Evolutionary conservation across 768 basidiomycete species (phyloP), one percentile per base, ranked within the genome.

Genomic region (Auricularia sp.): DNA sequence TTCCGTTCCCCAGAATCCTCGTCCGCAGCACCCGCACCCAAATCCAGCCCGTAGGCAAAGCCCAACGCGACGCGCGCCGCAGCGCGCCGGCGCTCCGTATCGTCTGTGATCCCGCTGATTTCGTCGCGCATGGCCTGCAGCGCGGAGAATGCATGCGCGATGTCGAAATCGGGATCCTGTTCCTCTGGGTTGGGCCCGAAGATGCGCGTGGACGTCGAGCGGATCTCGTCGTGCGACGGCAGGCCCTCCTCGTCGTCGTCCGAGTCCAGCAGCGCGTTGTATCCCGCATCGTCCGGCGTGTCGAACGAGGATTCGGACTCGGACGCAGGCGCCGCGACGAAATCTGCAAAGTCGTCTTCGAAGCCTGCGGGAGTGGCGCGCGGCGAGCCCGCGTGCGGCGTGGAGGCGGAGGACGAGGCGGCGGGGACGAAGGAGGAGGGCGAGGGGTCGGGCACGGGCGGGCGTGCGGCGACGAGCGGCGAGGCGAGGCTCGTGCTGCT

Each of bases 311-410:
- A 84, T n/a, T 78, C 77, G 7, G 85, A 85, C 8, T 78, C 77
- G 7, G 85, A 85, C 8, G 68, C 43, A 3, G 76, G 82, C n/a
- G 87, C 87, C 36, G 87, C 85, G 18, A 90, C 81, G 67, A 90
- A 90, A 35, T 83, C 85, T 2, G 85, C 80, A 70, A 93, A 93
- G 72, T 93, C 88, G 69, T 93, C 91, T 63, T 92, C 91, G 68
- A 93, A 84, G 16, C 80, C 78, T 21, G 61, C 21, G 23, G 29
- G 34, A 11, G 64, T 44, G 29, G 29, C 3, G 29, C 29, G 29
- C 12, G 44, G 51, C n/a, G 51, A 23, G 33, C 18, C 43, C 11
- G 56, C 21, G 4, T 35, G 23, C 18, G 58, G 23, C 16, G 61
- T 61, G 23, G 29, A 16, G 39, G 42, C 42, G 56, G 43, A 42